Base-by-base conservation (phyloP, 768 basidiomycete genomes). In the Clitopilus hobsonii region DNA sequence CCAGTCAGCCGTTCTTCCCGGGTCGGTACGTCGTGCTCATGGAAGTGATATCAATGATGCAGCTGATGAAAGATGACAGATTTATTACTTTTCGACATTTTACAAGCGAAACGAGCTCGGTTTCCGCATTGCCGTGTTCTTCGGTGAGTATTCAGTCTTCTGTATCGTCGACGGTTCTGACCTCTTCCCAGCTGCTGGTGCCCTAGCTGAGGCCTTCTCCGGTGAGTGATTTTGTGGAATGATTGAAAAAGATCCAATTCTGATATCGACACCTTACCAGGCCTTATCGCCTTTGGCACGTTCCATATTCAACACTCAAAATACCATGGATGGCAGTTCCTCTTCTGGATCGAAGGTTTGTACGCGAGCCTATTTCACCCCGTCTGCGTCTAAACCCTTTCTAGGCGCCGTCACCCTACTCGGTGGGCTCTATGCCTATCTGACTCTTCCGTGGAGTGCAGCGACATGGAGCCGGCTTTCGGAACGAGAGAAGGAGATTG, bases 281-380 rank as follows among this genome's bases (percentile, higher is more conserved):
- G 78, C 38, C 69, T 80, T 10, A 74, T 80, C 50, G 76, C 79
- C 2, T 81, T 76, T 58, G 79, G 77, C 28, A 74, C 77, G 18
- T 82, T 82, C 60, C 78, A 79, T 24, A 74, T 80, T 23, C 54
- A 74, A 20, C 63, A 69, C 54, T 54, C 69, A 1, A 71, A 67
- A 18, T 72, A 79, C 58, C 69, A 79, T 59, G 68, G 72, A 6
- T 82, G 80, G 80, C 77, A 80, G 63, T 80, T 73, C 57, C 59
- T 80, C 23, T 81, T 81, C 59, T 76, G 78, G 75, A 77, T 81
- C 48, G 78, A 80, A 70, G 80, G 79, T 67, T 55, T 16, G 6
- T 14, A 14, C 20, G 18, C 25, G 38, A 24, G 27, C 28, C 23
- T 8, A 26, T 38, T 38, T 25, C n/a, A 14, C 36, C 10, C 26